These are phyloP conservation scores for Colletotrichum tofieldiae DNA, from an alignment of 2,329 filamentous ascomycete genomes.

Conservation along the genomic window DNA sequence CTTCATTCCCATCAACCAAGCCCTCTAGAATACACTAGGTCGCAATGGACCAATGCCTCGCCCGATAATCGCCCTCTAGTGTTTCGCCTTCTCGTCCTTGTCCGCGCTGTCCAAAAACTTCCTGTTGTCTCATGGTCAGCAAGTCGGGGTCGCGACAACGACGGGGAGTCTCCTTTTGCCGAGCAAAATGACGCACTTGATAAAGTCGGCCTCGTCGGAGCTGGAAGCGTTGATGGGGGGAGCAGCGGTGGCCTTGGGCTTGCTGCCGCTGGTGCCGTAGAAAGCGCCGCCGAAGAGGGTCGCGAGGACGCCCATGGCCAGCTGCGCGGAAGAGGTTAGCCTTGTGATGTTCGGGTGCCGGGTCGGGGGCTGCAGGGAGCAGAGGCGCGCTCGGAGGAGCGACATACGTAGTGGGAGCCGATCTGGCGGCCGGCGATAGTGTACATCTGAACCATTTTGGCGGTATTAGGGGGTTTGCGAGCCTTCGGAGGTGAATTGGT, in stretches of 20 bases:
- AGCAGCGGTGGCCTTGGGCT: slow-evolving; percentile 58
- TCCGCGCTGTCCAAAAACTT: slow-evolving; percentile 64
- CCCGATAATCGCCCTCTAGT: slow-evolving; percentile 51
- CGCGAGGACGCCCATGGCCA: slow-evolving; percentile 71
- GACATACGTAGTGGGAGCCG: slow-evolving; percentile 74
- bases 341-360: slow-evolving; percentile 25
- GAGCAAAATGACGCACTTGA: slow-evolving; percentile 66
- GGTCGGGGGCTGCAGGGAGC: slow-evolving; percentile 23
- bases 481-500: slow-evolving; percentile 48
- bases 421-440: slow-evolving; percentile 72
- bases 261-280: slow-evolving; percentile 63
- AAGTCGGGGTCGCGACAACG: background rate
- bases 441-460: slow-evolving; percentile 67
- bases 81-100: slow-evolving; percentile 60
- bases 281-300: slow-evolving; percentile 57
- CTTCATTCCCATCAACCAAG: slow-evolving; percentile 40
- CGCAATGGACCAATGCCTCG: slow-evolving; percentile 38
- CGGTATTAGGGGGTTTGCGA: slow-evolving; percentile 48
- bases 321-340: slow-evolving; percentile 56
- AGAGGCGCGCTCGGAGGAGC: slow-evolving; percentile 35
- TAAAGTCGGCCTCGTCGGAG: slow-evolving; percentile 76
- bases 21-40: slow-evolving; percentile 42
- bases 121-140: slow-evolving; percentile 52
- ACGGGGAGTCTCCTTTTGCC: background rate
- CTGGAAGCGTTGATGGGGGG: slow-evolving; percentile 75